Evolutionary conservation across 1,284 basidiomycete species (phyloP), one percentile per base, ranked within the genome.

Genomic region (Fomitopsis betulina): DNA sequence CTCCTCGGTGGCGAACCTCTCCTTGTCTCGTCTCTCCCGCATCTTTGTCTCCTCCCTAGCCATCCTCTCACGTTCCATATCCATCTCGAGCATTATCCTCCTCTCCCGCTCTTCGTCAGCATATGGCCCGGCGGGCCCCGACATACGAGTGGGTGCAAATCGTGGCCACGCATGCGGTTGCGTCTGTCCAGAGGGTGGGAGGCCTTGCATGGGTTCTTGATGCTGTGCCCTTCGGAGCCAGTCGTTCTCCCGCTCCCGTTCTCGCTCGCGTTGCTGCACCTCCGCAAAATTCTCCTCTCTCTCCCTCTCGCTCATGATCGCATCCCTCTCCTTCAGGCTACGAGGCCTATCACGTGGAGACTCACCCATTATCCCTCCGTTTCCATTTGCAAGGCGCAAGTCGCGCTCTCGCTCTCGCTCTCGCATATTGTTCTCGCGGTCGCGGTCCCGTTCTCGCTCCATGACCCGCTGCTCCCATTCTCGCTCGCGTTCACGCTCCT

Each of bases 401-500:
- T 64, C 58, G 10, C 51, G 42, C 37, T 59, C 54, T 63, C 58
- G 47, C 50, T 54, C 40, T 52, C 58, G 27, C 43, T 54, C 50
- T 54, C 50, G 30, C 60, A 43, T 30, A 17, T 33, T 32, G 19
- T 65, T 60, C 13, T 37, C 35, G 8, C 35, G 35, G 1, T 37
- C 35, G 35, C 58, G 39, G 19, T 60, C 59, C 19, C 58, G 56
- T 15, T 65, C 61, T 30, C 49, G 23, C 32, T 53, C 50, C 33
- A 32, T 17, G 13, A 62, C 65, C 39, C 58, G 35, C 0, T 63
- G 59, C 17, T 66, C 65, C 33, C 63, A 59, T 19, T 68, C 68
- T 27, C 65, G 63, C 40, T 68, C 67, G 25, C 66, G 63, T 37
- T 68, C 67, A 19, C 66, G 43, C 40, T 67, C 66, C 54, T 62